Percentiles rank a stretch among this genome's conserved stretches.
Conservation (phyloP, 225 moss, liverwort and hornwort species). For the Physcomitrium patens region DNA sequence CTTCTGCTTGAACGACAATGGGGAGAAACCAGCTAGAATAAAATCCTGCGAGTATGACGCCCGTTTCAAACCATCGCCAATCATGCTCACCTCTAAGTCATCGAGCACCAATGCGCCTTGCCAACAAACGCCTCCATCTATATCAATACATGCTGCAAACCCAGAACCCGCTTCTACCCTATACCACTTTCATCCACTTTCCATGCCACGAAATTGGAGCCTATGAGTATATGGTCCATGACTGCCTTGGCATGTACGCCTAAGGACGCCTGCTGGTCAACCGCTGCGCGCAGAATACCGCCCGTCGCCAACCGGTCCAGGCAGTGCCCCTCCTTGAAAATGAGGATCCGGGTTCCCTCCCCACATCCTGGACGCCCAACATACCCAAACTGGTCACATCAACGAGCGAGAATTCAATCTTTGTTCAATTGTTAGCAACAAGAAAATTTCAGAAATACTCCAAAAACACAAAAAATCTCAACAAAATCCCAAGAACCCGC, state of each 20-base stretch:
- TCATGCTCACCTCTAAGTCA: constrained; percentile 78
- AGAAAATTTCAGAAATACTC: not conserved
- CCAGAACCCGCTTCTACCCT: not conserved
- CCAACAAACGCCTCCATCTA: constrained; percentile 44
- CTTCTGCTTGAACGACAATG: constrained; percentile 87
- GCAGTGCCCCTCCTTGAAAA: constrained; percentile 71
- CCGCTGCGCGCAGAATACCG: constrained; percentile 73
- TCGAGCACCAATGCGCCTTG: constrained; percentile 70
- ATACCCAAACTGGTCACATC: not conserved
- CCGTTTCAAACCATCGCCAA: constrained; percentile 77
- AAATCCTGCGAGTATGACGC: constrained; percentile 80
- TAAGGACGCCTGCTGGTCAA: constrained; percentile 61
- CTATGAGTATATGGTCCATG: constrained; percentile 62
- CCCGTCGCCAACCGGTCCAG: constrained; percentile 70
- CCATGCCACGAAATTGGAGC: not conserved
- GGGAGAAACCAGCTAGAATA: constrained; percentile 88
- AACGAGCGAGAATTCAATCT: not conserved
- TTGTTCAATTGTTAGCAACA: not conserved
- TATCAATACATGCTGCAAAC: constrained; percentile 14
- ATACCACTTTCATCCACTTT: not conserved
- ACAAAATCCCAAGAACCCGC: no score
- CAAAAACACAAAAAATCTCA: not conserved
- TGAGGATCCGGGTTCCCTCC: constrained; percentile 58
- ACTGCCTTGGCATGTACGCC: constrained; percentile 66
- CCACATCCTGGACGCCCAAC: constrained; percentile 61